phyloP scores from a whole-genome alignment of 2,329 filamentous ascomycete species.

The Trichoderma sp. region DNA sequence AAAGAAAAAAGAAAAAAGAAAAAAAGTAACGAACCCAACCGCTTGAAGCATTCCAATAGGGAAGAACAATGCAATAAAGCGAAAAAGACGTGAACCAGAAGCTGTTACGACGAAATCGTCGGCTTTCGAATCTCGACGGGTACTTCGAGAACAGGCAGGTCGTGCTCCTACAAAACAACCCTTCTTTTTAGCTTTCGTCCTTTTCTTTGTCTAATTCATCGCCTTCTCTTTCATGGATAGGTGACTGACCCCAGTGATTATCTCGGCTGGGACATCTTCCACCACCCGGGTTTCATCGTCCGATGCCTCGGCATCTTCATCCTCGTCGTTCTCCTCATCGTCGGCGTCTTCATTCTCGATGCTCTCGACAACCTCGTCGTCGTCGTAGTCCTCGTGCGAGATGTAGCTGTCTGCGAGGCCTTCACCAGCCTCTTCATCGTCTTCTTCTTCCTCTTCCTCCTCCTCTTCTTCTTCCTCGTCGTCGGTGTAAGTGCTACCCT shows the following conservation, averaged over 20 bases:
- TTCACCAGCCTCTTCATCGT: constrained; percentile 39
- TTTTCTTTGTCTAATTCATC: constrained; percentile 23
- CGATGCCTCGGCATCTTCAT: constrained; percentile 23
- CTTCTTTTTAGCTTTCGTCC: constrained; percentile 28
- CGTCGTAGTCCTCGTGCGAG: constrained; percentile 47
- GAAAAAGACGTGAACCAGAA: not conserved
- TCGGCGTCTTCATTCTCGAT: constrained; percentile 36
- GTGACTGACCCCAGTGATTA: constrained; percentile 58
- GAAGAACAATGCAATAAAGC: not conserved
- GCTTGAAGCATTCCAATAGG: not conserved
- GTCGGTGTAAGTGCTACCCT: constrained; percentile 44
- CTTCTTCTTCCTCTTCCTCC: constrained; percentile 24
- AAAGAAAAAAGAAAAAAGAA: not conserved
- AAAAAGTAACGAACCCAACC: not conserved
- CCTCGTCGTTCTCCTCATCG: constrained; percentile 29
- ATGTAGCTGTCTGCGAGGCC: constrained; percentile 56
- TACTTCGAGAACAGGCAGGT: constrained; percentile 23
- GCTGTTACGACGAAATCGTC: not conserved
- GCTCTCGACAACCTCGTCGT: constrained; percentile 35
- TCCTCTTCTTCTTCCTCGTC: constrained; percentile 39
- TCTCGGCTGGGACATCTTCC: constrained; percentile 51
- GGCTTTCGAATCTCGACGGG: constrained; percentile 30
- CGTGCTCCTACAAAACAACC: constrained; percentile 14
- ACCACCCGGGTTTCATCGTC: constrained; percentile 27
- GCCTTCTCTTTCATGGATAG: constrained; percentile 45